Evolutionary conservation across 129 eudicot species (phyloP), one percentile per base, ranked within the genome.

Genomic region (Flaveria linearis): DNA sequence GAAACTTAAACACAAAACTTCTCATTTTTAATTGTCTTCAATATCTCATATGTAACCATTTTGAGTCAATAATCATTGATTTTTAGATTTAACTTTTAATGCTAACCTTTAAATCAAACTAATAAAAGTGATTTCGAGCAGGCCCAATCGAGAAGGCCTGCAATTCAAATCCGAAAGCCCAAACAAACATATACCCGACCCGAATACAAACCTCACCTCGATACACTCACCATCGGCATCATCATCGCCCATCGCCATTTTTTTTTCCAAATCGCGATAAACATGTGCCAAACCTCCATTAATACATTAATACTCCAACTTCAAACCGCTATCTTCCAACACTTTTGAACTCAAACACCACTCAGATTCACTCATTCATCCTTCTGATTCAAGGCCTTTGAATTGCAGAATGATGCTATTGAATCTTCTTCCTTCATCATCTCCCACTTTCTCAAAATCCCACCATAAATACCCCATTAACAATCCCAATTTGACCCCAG

Each of bases 361-460:
- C 9, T 28, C 41, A 28, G 25, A 17, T 36, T 47, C 74, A 51
- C 76, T 18, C 77, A 9, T 75, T 46, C 47, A n/a, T 52, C 64
- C 13, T 45, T 45, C 60, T 23, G 3, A 41, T 41, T 28, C 11
- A 58, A 23, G 25, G 6, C 10, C 51, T 57, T 68, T 43, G 0
- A 49, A 14, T 65, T 17, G 3, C 20, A 53, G 57, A 20, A 86
- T 83, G 82, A 85, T 86, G 43, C 65, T 87, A 68, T 74, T 86
- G 60, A 88, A 88, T 63, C 90, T 86, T 75, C 83, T 84, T 60
- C 90, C 97, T 17, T 75, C 97, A 20, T 84, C 89, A 77, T 81
- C 64, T 23, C 69, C 81, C 90, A 82, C 86, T 81, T 47, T 88
- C 86, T 55, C 82, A 71, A 90, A 87, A 82, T 68, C 89, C 45